Evolutionary conservation across 129 eudicot genomes (phyloP).

Genomic region (Erigeron canadensis): DNA sequence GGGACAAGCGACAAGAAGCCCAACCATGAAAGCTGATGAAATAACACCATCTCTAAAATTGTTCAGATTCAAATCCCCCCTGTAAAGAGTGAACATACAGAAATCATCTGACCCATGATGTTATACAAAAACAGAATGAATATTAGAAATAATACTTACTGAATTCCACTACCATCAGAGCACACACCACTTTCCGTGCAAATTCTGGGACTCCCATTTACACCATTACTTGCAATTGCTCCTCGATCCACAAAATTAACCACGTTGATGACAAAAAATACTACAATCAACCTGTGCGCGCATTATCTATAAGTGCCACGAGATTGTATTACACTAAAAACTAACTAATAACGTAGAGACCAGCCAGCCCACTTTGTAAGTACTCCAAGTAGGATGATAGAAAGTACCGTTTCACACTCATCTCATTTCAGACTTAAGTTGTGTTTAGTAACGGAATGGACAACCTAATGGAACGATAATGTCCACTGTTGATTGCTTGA

Average conservation of each 20-base stretch:
- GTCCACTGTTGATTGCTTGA: too few relatives aligned
- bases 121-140: constrained; percentile 1
- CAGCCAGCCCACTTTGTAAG: not conserved
- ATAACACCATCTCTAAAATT: constrained; percentile 80
- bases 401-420: too few relatives aligned
- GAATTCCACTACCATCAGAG: constrained; percentile 83
- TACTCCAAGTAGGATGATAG: too few relatives aligned
- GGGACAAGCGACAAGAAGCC: constrained; percentile 79
- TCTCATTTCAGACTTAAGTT: too few relatives aligned
- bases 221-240: constrained; percentile 89
- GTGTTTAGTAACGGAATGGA: too few relatives aligned
- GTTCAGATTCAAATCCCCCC: constrained; percentile 67
- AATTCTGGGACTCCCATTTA: constrained; percentile 61
- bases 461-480: too few relatives aligned
- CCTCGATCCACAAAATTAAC: constrained; percentile 88
- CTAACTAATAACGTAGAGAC: too few relatives aligned
- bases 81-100: constrained; percentile 18
- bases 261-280: constrained; percentile 77
- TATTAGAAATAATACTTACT: constrained; percentile 45
- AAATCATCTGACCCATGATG: constrained; percentile 3
- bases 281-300: constrained; percentile 57
- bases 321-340: not conserved
- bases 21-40: constrained; percentile 92
- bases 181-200: constrained; percentile 58
- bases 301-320: not conserved